Evolutionary conservation across 345 rosid genomes (phyloP).

Genomic region (Eutrema japonicum): DNA sequence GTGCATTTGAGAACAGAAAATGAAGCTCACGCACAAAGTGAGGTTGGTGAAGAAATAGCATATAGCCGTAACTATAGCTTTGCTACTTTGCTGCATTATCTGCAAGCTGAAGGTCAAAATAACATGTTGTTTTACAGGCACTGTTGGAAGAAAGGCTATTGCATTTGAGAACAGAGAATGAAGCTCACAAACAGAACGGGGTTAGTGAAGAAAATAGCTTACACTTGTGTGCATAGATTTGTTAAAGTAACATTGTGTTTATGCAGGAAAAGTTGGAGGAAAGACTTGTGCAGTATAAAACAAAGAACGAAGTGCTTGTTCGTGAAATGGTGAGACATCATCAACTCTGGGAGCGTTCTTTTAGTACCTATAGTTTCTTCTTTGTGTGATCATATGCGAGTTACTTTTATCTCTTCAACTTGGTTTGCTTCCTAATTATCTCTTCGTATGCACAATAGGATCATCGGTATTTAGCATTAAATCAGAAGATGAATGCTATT

Average conservation of each 20-base stretch:
- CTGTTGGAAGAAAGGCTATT: conserved; percentile 49
- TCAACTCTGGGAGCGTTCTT: conserved; percentile 12
- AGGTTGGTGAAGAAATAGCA: conserved; percentile 29
- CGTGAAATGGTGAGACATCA: conserved; percentile 44
- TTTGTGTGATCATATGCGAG: conserved; percentile 18
- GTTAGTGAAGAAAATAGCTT: conserved; percentile 27
- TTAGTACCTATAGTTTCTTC: conserved; percentile 11
- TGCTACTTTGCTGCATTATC: conserved; percentile 13
- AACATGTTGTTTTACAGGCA: conserved; percentile 43
- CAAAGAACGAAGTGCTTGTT: conserved; percentile 37
- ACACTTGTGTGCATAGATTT: not conserved
- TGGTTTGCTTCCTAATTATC: conserved; percentile 20
- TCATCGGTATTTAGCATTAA: not conserved
- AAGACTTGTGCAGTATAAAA: conserved; percentile 38
- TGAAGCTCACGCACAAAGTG: conserved; percentile 35
- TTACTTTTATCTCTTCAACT: conserved; percentile 5
- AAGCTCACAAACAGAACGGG: conserved; percentile 46
- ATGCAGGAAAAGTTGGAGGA: conserved; percentile 41
- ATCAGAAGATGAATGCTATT: conserved; percentile 4
- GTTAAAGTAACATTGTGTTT: conserved; percentile 20
- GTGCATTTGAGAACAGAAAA: conserved; percentile 33
- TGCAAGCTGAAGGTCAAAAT: conserved; percentile 22
- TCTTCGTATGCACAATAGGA: not conserved
- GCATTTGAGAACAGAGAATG: conserved; percentile 44
- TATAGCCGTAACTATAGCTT: not conserved